phyloP scores from a whole-genome alignment of 495 filamentous ascomycete genomes.

The Penicillium mononematosum region DNA sequence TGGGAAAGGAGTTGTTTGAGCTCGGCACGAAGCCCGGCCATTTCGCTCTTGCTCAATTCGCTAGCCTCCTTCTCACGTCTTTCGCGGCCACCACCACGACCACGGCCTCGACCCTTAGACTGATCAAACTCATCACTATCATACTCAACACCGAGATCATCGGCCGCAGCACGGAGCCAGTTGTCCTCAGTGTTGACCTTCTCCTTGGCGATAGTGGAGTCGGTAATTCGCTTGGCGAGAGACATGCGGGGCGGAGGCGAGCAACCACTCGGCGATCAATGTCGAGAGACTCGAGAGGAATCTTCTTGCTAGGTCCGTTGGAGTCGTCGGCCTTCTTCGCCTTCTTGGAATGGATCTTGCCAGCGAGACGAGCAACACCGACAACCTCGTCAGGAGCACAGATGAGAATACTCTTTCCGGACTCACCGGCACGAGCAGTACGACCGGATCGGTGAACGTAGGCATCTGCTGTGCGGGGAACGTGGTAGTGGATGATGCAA shows the following conservation, averaged over 20 bases:
- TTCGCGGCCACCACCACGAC: conserved; percentile 66
- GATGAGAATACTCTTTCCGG: conserved; percentile 78
- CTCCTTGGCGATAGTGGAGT: conserved; percentile 79
- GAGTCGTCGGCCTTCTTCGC: conserved; percentile 31
- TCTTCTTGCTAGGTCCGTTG: conserved; percentile 48
- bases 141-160: conserved; percentile 92
- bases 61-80: conserved; percentile 70
- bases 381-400: conserved; percentile 89
- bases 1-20: conserved; percentile 59
- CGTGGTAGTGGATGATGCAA: conserved; percentile 89
- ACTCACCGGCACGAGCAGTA: conserved; percentile 78
- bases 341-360: conserved; percentile 73
- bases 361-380: conserved; percentile 76
- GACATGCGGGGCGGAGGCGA: conserved; percentile 68
- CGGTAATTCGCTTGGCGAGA: conserved; percentile 81
- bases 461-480: conserved; percentile 84
- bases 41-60: conserved; percentile 65
- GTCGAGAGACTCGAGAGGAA: conserved; percentile 73
- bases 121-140: conserved; percentile 80
- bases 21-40: conserved; percentile 50
- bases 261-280: conserved; percentile 77
- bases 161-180: conserved; percentile 79
- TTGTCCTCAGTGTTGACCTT: conserved; percentile 79
- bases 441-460: conserved; percentile 96
- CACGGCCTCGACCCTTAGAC: conserved; percentile 62